Evolutionary conservation across 371 early-diverging fungal genomes (phyloP).

Genomic region (Mucor lusitanicus): DNA sequence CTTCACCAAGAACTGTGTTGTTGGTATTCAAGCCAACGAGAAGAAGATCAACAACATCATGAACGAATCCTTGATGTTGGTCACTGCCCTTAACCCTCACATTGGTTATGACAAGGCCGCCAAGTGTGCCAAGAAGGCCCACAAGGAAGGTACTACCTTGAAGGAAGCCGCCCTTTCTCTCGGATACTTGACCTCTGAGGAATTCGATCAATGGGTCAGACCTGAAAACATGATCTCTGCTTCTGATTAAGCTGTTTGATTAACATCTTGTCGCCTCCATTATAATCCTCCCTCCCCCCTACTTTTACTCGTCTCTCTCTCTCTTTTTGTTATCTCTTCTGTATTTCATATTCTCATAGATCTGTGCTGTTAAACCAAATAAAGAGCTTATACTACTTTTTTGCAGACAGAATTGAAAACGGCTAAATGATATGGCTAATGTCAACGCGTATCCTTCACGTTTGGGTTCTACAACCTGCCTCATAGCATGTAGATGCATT

Average conservation of each 20-base stretch:
- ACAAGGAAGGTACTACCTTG: constrained; percentile 80
- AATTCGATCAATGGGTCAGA: constrained; percentile 85
- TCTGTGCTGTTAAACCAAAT: neutral
- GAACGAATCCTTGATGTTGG: constrained; percentile 83
- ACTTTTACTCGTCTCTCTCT: neutral
- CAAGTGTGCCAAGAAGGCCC: constrained; percentile 84
- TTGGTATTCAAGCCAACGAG: constrained; percentile 81
- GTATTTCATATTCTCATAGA: neutral
- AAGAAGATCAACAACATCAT: constrained; percentile 72
- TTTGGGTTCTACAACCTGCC: no score
- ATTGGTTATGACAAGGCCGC: constrained; percentile 88
- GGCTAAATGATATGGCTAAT: neutral
- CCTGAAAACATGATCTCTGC: constrained; percentile 80
- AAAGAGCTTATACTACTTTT: neutral
- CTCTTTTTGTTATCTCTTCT: neutral
- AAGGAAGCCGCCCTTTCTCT: constrained; percentile 81
- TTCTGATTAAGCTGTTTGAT: constrained; percentile 9
- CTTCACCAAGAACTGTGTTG: constrained; percentile 85
- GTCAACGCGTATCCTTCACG: no score
- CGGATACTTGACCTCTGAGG: constrained; percentile 74
- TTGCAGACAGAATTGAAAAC: neutral
- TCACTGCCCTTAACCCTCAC: constrained; percentile 86
- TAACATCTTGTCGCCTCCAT: neutral
- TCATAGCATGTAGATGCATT: no score
- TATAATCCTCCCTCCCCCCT: neutral